Conservation (phyloP, 805 yeast genomes). For the Brettanomyces sp. region DNA sequence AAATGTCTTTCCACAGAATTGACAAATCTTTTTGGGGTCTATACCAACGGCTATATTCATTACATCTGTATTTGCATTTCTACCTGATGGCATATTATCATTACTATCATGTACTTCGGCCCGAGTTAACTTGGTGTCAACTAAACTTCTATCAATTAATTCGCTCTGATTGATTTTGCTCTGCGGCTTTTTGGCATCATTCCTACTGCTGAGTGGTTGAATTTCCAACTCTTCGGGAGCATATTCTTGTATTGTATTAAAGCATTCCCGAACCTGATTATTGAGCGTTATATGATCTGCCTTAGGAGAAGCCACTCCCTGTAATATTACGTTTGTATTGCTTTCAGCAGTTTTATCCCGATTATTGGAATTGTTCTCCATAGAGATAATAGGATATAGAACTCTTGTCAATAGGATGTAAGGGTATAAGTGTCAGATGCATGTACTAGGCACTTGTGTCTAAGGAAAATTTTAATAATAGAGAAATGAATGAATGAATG, state of each 20-base stretch:
- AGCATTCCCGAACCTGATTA: slow-evolving; percentile 20
- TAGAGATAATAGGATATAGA: no score
- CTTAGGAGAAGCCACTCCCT: slow-evolving; percentile 2
- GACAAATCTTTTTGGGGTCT: slow-evolving; percentile 32
- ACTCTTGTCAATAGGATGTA: no score
- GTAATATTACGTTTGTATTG: no score
- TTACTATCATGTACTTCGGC: no score
- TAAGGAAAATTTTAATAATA: no score
- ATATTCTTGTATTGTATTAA: slow-evolving; percentile 17
- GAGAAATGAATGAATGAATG: no score
- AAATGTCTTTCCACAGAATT: slow-evolving; percentile 44
- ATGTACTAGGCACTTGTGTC: slow-evolving; percentile 1
- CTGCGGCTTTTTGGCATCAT: no score
- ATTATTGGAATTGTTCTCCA: no score
- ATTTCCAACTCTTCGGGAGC: slow-evolving; percentile 13
- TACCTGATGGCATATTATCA: background rate
- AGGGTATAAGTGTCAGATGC: slow-evolving; percentile 1
- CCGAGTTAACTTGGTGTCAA: no score
- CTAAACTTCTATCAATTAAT: no score
- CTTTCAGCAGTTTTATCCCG: no score
- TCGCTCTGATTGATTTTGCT: no score
- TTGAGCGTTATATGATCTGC: slow-evolving; percentile 20
- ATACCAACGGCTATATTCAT: slow-evolving; percentile 14
- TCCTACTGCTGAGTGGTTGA: background rate
- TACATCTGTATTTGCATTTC: slow-evolving; percentile 34